phyloP scores from a whole-genome alignment of 208 protist species.

The Wallacemonas sp. region DNA sequence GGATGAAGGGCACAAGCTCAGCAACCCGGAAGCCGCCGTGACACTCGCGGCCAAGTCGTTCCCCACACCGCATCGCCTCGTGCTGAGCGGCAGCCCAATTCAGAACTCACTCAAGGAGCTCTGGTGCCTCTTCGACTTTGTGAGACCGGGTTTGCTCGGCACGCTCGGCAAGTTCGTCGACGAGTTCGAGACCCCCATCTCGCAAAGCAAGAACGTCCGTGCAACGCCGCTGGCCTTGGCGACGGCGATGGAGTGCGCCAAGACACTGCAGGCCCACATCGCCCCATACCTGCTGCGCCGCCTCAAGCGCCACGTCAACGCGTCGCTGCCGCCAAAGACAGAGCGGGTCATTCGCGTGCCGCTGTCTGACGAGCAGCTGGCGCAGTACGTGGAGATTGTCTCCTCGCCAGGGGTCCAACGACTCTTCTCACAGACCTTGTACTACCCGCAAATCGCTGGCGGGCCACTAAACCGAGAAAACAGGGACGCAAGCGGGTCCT shows the following conservation, averaged over 20 bases:
- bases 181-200: conserved; percentile 84
- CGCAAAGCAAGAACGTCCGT: conserved; percentile 90
- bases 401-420: conserved; percentile 60
- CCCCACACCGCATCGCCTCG: conserved; percentile 92
- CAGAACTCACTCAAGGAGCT: conserved; percentile 99
- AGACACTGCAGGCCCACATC: conserved; percentile 93
- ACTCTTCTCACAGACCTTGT: conserved; percentile 44
- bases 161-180: conserved; percentile 76
- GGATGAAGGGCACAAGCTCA: conserved; percentile 98
- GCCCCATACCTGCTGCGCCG: conserved; percentile 96
- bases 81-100: conserved; percentile 97
- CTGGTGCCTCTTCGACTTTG: conserved; percentile 99
- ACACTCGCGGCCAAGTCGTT: conserved; percentile 95
- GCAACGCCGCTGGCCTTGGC: conserved; percentile 87
- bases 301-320: conserved; percentile 94
- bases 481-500: conserved; percentile 48
- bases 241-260: conserved; percentile 95
- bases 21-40: conserved; percentile 95
- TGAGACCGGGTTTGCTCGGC: conserved; percentile 94
- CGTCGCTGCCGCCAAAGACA: conserved; percentile 92
- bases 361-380: conserved; percentile 92
- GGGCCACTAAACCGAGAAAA: conserved; percentile 59
- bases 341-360: conserved; percentile 97
- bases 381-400: conserved; percentile 91
- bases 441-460: conserved; percentile 31